Evolutionary conservation across 2,329 filamentous ascomycete species (phyloP).

Genomic region (Phaeoacremonium minimum): DNA sequence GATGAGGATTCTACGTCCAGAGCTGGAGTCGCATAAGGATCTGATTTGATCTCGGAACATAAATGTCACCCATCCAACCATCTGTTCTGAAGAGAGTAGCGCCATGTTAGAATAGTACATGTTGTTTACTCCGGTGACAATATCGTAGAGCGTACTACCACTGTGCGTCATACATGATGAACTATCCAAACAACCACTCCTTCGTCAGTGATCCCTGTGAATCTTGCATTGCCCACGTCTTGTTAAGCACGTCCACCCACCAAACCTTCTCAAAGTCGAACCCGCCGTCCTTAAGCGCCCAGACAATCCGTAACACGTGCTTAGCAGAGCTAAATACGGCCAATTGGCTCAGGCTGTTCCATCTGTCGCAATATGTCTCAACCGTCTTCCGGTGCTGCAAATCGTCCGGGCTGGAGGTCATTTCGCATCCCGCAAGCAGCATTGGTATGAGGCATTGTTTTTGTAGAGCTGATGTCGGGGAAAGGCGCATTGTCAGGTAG

Average conservation of each 20-base stretch:
- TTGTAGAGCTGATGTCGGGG: background rate
- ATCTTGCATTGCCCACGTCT: background rate
- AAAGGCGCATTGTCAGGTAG: background rate
- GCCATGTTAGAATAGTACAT: too few species aligned
- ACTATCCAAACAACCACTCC: background rate
- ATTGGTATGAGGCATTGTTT: background rate
- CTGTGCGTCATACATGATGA: background rate
- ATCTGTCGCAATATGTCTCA: background rate
- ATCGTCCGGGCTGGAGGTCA: background rate
- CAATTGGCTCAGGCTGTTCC: background rate
- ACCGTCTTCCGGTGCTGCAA: background rate
- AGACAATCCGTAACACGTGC: background rate
- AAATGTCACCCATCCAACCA: too few species aligned
- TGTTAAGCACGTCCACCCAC: background rate
- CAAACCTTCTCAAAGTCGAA: background rate
- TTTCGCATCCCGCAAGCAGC: background rate
- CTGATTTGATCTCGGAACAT: too few species aligned
- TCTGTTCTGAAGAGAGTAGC: too few species aligned
- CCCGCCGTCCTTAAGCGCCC: background rate
- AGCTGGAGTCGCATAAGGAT: background rate
- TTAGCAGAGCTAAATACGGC: background rate
- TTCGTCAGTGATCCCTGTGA: background rate
- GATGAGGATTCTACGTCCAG: constrained; percentile 4
- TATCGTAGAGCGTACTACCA: too few species aligned
- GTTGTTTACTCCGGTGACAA: too few species aligned